Percentiles rank a stretch among this genome's conserved stretches.
Conservation (phyloP, 495 filamentous ascomycete genomes). For the Parathielavia hyrcaniae region DNA sequence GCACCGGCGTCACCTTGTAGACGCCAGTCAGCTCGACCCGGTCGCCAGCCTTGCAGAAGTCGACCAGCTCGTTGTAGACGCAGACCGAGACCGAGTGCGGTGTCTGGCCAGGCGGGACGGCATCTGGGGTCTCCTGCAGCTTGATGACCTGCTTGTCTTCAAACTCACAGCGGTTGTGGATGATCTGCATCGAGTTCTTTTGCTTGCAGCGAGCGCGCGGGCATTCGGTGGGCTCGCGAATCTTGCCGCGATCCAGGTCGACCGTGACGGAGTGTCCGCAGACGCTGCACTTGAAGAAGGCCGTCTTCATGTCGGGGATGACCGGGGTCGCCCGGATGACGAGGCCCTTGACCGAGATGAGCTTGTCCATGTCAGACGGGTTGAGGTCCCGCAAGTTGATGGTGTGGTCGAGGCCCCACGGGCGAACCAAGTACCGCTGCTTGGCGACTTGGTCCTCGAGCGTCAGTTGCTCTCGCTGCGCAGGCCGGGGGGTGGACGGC, state of each 20-base stretch:
- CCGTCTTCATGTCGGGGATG: conserved; percentile 93
- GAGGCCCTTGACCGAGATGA: conserved; percentile 91
- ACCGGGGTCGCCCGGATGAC: conserved; percentile 94
- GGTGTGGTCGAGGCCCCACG: conserved; percentile 78
- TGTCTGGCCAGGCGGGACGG: conserved; percentile 88
- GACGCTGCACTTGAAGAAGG: conserved; percentile 90
- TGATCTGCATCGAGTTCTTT: conserved; percentile 93
- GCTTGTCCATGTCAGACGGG: conserved; percentile 91
- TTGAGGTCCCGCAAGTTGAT: conserved; percentile 95
- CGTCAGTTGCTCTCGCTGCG: conserved; percentile 31
- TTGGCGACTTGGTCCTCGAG: conserved; percentile 58
- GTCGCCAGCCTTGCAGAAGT: conserved; percentile 96
- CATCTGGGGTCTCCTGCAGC: conserved; percentile 94
- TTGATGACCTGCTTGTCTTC: conserved; percentile 99
- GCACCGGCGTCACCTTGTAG: conserved; percentile 88
- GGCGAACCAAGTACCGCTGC: conserved; percentile 76
- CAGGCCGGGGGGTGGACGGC: conserved; percentile 32
- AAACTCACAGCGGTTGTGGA: conserved; percentile 93
- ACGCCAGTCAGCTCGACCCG: conserved; percentile 94
- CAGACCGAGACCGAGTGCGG: conserved; percentile 98
- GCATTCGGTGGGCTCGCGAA: conserved; percentile 87
- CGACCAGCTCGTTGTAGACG: conserved; percentile 93
- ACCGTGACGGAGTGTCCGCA: conserved; percentile 89
- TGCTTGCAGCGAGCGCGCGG: conserved; percentile 76
- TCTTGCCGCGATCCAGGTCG: conserved; percentile 89